Evolutionary conservation across 1,139 yeast genomes (phyloP), one percentile per base, ranked within the genome.

Genomic region (Yarrowia galli): DNA sequence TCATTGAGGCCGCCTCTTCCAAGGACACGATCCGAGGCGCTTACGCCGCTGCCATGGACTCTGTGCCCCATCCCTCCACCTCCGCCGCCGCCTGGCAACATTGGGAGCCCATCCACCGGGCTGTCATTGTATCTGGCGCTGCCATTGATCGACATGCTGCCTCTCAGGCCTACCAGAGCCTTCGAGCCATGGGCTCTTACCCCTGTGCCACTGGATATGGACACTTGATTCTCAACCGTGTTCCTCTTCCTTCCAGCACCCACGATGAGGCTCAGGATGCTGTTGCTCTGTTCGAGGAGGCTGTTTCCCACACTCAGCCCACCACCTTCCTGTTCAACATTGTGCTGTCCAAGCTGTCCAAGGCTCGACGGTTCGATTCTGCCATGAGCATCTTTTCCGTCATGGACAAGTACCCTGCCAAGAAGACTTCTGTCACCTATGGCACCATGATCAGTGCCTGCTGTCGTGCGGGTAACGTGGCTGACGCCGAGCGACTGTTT

Each of bases 391-490:
- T 75, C 46, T 77, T 77, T 67, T 69, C 73, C 8, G 79, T 78
- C 64, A 80, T 80, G 82, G 75, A 73, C 5, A 67, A 53, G 16
- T 68, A 70, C n/a, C 74, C 74, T 13, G 72, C 78, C 66, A 71
- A 71, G 58, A 75, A 76, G 68, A 73, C 73, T 22, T 74, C 75
- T 42, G 75, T 79, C 35, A 80, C 83, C 1, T 80, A 78, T 68
- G 83, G 82, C 20, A 77, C 80, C 16, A 76, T 81, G 76, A 79
- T 81, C 67, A 74, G 76, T 63, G 81, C 81, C 12, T 76, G 80
- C 63, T 77, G 81, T 65, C 75, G 80, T 2, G 78, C 79, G 15
- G 81, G 78, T 15, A 77, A 78, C 49, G 79, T 73, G 16, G 73
- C 67, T n/a, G 69, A 68, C 36, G 83, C 83, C 1, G 73, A 72